Base-by-base conservation (phyloP, 2,329 filamentous ascomycete species). In the Paracoccidioides lutzii region DNA sequence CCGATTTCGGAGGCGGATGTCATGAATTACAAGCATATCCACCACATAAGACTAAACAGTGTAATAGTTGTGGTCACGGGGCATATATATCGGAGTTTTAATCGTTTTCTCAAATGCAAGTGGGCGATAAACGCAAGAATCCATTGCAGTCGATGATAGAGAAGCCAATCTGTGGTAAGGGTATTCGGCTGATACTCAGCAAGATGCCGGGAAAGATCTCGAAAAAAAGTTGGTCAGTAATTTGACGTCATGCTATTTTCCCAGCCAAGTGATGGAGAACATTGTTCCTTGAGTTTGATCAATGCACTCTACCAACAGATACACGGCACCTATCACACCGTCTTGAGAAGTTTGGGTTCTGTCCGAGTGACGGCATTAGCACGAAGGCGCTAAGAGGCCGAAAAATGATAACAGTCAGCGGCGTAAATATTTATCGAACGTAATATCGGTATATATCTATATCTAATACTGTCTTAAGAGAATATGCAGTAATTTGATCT, bases 111-210 rank as follows among this genome's bases (percentile, higher is more conserved):
- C 64, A 57, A 2, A 55, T 8, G 35, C 5, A 37, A 37, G 35
- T 9, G 35, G 35, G 35, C 35, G 35, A 37, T 37, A 41, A 45
- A 45, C 43, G 52, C 12, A 66, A 45, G 40, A 56, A 57, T 8
- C 66, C 61, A 22, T 63, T 42, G 4, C 62, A 44, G 49, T 68
- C 58, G 14, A 72, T 61, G 9, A 59, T 61, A 10, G 65, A 61
- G 9, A 69, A 71, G 5, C 68, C 68, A 51, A 73, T 71, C 9
- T 61, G 60, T 9, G 64, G 63, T 9, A 68, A 51, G 35, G 65
- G 61, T 12, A 56, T 58, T 10, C 59, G 55, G 3, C 44, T 52
- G 4, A 63, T 30, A 28, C 54, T 57, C 7, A 64, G 15, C 4
- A 64, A 54, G 33, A 64, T 61, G n/a, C 1, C 56, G 57, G 10